Base-by-base conservation (phyloP, 345 rosid genomes). In the Pseudoturritis turrita region DNA sequence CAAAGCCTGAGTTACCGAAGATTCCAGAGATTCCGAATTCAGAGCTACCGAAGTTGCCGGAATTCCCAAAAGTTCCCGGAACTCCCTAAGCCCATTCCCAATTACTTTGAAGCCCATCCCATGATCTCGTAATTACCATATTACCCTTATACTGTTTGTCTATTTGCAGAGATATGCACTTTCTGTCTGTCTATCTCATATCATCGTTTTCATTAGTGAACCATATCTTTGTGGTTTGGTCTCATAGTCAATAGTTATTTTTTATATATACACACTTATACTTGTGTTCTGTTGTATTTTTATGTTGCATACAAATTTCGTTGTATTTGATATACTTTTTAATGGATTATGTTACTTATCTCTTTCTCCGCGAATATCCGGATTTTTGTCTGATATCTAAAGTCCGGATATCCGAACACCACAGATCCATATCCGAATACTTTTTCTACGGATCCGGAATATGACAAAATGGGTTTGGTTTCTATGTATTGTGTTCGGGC, bases 41-140 rank as follows among this genome's bases (percentile, higher is more conserved):
- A 12, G 52, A 79, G 54, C n/a, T 65, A 25, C 74, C 77, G 12
- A 71, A 80, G 59, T 8, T 79, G 23, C 80, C 78, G 2, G 76
- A 68, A 50, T 40, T 71, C 12, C 77, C 82, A 22, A 74, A 74
- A 50, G 39, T 59, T 68, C 58, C 77, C 1, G 70, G 70, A 22
- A 19, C 59, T 70, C 5, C 40, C 13, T 55, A 40, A 72, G 45
- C 21, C 6, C 44, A 28, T 61, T 40, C 45, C 44, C 64, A 44
- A 13, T 28, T 51, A 41, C 53, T 39, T 26, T 9, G 45, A 43
- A 33, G 44, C 70, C 71, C 70, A 46, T 14, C 8, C 15, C 37
- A 68, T 19, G 3, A 44, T 37, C 49, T 31, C 15, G 9, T 29
- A 31, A 56, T 0, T 45, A 25, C 6, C 19, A 8, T 52, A 50